phyloP scores from a whole-genome alignment of 1,284 basidiomycete genomes.

The Melampsora larici-populina region DNA sequence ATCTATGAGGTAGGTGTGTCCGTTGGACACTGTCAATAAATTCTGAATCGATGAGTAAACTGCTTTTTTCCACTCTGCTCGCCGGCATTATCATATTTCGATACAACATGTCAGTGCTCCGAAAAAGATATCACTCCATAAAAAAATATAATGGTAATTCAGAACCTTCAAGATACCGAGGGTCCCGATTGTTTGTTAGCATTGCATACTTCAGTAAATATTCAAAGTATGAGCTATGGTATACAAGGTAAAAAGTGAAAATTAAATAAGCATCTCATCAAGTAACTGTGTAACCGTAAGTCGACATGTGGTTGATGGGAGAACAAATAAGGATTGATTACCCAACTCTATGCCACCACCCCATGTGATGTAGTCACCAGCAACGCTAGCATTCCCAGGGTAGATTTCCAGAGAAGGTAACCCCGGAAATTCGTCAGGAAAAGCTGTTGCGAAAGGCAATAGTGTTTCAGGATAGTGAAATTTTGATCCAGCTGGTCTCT shows the following conservation, averaged over 20 bases:
- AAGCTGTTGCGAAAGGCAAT: not conserved
- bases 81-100: not conserved
- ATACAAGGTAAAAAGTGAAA: not conserved
- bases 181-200: slow-evolving; percentile 29
- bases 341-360: slow-evolving; percentile 30
- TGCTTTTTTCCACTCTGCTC: slow-evolving; percentile 24
- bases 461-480: not conserved
- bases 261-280: too few relatives aligned
- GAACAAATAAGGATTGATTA: too few relatives aligned
- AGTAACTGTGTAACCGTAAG: too few relatives aligned
- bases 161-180: slow-evolving; percentile 14
- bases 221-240: slow-evolving; percentile 40
- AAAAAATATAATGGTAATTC: not conserved
- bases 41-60: slow-evolving; percentile 33
- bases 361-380: slow-evolving; percentile 26
- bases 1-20: slow-evolving; percentile 11
- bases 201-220: slow-evolving; percentile 42
- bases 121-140: not conserved
- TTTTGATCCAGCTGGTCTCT: not conserved
- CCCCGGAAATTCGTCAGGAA: slow-evolving; percentile 14
- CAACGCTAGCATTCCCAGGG: slow-evolving; percentile 19
- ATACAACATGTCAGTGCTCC: not conserved
- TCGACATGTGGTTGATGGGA: too few relatives aligned
- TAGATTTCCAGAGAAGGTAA: slow-evolving; percentile 15
- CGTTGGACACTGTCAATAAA: slow-evolving; percentile 10